These are phyloP conservation scores for Colletotrichum sp. DNA, from an alignment of 2,329 filamentous ascomycete species.

Conservation along the genomic window DNA sequence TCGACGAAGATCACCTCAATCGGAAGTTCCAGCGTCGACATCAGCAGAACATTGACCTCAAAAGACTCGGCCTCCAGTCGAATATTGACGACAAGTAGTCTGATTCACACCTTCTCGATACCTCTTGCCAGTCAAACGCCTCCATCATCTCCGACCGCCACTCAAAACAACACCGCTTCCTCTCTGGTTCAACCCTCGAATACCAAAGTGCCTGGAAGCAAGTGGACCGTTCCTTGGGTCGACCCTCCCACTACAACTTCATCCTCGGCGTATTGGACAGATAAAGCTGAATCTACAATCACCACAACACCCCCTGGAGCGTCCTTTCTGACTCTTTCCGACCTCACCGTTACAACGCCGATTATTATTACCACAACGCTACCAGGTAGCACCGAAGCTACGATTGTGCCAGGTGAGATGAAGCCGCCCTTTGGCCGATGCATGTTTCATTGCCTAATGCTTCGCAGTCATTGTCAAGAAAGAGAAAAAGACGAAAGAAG, in stretches of 20 bases:
- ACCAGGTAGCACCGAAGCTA: neutral
- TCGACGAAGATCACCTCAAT: neutral
- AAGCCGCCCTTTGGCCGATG: neutral
- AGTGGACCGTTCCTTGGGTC: neutral
- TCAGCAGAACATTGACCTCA: neutral
- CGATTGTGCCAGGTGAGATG: neutral
- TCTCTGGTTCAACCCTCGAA: neutral
- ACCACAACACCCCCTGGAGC: neutral
- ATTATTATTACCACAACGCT: neutral
- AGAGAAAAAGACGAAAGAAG: neutral
- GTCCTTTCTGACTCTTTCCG: neutral
- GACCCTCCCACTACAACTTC: neutral
- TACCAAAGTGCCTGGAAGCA: neutral
- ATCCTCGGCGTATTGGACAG: neutral
- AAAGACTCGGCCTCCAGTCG: neutral
- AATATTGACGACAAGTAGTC: neutral
- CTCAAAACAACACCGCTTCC: neutral
- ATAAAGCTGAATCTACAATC: neutral
- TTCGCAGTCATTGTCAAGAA: neutral
- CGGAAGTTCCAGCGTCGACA: neutral
- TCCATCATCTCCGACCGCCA: neutral
- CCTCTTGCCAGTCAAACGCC: neutral
- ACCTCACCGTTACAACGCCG: neutral
- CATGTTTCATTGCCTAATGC: neutral
- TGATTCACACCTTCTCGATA: neutral